Conservation (phyloP, 805 yeast species). For the Torulaspora indica region DNA sequence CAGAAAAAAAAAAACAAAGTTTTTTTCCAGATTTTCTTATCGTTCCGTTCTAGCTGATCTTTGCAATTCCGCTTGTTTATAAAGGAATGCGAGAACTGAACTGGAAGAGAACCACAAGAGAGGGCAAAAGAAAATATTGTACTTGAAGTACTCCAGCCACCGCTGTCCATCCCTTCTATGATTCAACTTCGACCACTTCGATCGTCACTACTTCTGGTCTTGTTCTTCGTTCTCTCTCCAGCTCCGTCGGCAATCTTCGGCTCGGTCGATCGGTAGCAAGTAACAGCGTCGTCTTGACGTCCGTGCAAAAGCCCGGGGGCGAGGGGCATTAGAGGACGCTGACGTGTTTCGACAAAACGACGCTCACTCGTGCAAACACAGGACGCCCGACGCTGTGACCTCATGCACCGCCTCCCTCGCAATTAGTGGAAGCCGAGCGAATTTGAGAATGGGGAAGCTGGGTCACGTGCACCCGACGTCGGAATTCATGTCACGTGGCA, state of each 20-base stretch:
- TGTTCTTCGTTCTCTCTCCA: too few relatives aligned
- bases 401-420: neutral
- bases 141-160: neutral
- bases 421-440: neutral
- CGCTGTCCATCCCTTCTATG: neutral
- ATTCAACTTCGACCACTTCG: neutral
- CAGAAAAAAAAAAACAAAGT: conserved; percentile 2
- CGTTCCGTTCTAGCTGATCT: conserved; percentile 6
- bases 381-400: neutral
- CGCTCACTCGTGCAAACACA: neutral
- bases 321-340: neutral
- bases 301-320: neutral
- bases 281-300: neutral
- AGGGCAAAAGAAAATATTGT: neutral
- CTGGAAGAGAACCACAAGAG: neutral
- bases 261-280: conserved; percentile 2
- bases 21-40: conserved; percentile 3
- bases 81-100: conserved; percentile 1
- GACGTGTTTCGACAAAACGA: neutral
- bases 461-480: neutral
- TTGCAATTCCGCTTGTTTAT: conserved; percentile 3
- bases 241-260: neutral
- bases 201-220: neutral
- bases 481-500: neutral
- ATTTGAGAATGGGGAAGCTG: neutral